A percentile compares a stretch with the other conserved stretches of the same genome.
Conservation (phyloP, 2,329 filamentous ascomycete species). For the Xylaria sp. region DNA sequence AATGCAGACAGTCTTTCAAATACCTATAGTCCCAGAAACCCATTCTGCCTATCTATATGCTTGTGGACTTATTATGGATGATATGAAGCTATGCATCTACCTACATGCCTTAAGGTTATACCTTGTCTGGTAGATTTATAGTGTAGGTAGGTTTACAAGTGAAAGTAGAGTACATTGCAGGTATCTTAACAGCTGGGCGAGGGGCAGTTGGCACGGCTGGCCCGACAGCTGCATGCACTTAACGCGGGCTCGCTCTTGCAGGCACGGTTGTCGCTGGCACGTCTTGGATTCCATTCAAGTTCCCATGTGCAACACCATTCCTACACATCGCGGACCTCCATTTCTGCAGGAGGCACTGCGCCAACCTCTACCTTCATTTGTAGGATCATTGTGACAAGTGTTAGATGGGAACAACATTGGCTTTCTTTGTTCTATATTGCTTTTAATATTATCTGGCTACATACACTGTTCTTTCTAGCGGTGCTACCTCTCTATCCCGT, state of each 20-base stretch:
- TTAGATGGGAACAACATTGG: neutral
- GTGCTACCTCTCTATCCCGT: neutral
- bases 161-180: too few species aligned
- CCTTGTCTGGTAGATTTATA: neutral
- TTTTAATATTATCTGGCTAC: neutral
- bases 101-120: neutral
- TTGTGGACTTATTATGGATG: too few species aligned
- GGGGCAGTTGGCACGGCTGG: conserved; percentile 14
- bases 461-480: neutral
- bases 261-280: neutral
- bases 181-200: neutral
- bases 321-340: neutral
- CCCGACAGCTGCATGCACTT: conserved; percentile 22
- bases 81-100: too few species aligned
- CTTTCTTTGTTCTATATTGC: neutral
- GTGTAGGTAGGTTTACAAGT: too few species aligned
- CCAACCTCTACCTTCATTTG: neutral
- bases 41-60: too few species aligned
- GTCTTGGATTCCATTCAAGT: neutral
- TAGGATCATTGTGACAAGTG: neutral
- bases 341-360: neutral
- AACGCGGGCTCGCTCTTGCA: conserved; percentile 10
- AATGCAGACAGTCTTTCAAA: too few species aligned
- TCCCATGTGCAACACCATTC: neutral
- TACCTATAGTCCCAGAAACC: too few species aligned